Evolutionary conservation across 495 filamentous ascomycete genomes (phyloP).

Genomic region (Penicillium salamii): DNA sequence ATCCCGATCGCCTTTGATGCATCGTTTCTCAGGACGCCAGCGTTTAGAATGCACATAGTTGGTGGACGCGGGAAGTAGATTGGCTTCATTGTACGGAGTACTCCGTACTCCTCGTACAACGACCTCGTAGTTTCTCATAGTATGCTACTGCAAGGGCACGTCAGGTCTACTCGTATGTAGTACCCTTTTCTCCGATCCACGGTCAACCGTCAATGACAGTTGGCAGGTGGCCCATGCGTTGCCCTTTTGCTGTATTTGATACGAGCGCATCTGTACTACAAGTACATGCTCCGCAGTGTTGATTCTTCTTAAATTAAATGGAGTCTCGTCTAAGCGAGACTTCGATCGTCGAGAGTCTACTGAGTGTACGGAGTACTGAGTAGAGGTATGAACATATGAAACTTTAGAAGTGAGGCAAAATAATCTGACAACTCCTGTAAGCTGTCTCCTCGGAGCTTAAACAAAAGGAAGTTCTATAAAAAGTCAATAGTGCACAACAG

Average conservation of each 20-base stretch:
- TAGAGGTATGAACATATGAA: background rate
- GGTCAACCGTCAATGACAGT: conserved; percentile 20
- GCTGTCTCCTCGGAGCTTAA: too few species aligned
- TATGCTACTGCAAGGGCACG: too few species aligned
- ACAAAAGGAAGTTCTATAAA: conserved; percentile 2
- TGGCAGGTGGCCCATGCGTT: conserved; percentile 29
- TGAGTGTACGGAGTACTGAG: too few species aligned
- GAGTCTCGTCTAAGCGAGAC: conserved; percentile 6
- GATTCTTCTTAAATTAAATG: too few species aligned
- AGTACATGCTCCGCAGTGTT: too few species aligned
- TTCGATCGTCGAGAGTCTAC: conserved; percentile 18
- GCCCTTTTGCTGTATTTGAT: background rate
- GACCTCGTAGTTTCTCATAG: too few species aligned
- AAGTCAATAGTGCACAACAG: background rate
- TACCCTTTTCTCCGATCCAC: background rate
- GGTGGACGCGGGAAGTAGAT: conserved; percentile 21
- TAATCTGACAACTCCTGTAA: too few species aligned
- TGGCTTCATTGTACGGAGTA: conserved; percentile 7
- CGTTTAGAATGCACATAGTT: conserved; percentile 17
- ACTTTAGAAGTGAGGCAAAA: too few species aligned
- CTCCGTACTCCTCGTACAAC: too few species aligned
- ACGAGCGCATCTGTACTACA: too few species aligned
- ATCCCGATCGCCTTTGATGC: conserved; percentile 13
- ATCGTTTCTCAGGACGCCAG: conserved; percentile 11
- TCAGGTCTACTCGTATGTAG: too few species aligned